Conservation (phyloP, 495 filamentous ascomycete genomes). For the Xylaria castorea region DNA sequence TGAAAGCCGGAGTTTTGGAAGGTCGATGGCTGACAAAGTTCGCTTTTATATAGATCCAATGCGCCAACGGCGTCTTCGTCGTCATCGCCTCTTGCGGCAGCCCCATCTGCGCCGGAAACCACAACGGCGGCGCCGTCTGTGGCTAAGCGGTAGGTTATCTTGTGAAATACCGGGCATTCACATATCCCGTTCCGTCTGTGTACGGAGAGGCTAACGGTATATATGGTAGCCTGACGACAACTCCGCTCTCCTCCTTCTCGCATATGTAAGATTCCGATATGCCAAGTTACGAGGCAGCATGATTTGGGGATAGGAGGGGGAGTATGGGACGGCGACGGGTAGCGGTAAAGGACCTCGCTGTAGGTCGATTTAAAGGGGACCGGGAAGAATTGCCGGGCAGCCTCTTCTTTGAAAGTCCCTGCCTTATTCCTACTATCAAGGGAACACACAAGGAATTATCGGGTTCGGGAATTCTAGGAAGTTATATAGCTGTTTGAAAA, state of each 20-base stretch:
- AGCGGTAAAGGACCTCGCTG: neutral
- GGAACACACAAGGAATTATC: neutral
- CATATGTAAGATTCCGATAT: neutral
- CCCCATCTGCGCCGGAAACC: slow-evolving; percentile 20
- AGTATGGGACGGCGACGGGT: neutral
- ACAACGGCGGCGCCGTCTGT: slow-evolving; percentile 22
- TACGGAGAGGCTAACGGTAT: neutral
- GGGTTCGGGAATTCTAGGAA: neutral
- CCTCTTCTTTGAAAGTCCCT: neutral
- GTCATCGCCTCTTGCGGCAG: slow-evolving; percentile 22
- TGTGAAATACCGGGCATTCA: no score
- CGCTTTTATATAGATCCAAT: slow-evolving; percentile 22
- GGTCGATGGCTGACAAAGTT: neutral
- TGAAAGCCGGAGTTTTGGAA: neutral
- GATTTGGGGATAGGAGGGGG: neutral
- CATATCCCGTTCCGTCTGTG: neutral
- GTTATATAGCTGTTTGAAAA: slow-evolving; percentile 7
- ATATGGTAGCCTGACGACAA: neutral
- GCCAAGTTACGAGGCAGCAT: neutral
- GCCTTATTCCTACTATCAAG: neutral
- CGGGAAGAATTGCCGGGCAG: neutral
- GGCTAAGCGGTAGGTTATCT: slow-evolving; percentile 10
- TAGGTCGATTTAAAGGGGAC: neutral
- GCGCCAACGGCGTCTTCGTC: slow-evolving; percentile 20
- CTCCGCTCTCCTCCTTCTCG: neutral